A percentile compares a stretch with the other conserved stretches of the same genome.
Conservation (phyloP, 2,329 filamentous ascomycete genomes). For the Phymatotrichopsis omnivora region DNA sequence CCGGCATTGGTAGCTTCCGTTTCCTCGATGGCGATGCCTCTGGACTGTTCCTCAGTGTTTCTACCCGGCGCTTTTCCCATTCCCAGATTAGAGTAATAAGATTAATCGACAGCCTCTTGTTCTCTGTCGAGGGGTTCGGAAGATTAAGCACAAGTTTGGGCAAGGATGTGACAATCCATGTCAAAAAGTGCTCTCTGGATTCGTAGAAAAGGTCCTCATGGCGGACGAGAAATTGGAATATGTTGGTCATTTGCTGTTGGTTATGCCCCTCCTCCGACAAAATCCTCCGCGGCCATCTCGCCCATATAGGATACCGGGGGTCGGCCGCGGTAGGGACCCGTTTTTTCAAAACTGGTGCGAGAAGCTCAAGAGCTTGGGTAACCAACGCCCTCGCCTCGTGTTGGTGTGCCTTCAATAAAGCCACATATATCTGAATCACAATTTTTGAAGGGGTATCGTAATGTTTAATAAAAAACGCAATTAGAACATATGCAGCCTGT, state of each 20-base stretch:
- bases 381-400: constrained; percentile 88
- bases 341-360: constrained; percentile 88
- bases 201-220: constrained; percentile 94
- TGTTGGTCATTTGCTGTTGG: constrained; percentile 88
- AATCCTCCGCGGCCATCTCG: constrained; percentile 79
- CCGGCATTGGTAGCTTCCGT: constrained; percentile 46
- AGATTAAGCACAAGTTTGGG: constrained; percentile 70
- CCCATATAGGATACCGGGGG: constrained; percentile 71
- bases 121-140: constrained; percentile 78
- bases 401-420: constrained; percentile 82
- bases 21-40: constrained; percentile 67
- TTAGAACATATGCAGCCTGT: constrained; percentile 91
- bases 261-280: constrained; percentile 91
- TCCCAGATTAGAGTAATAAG: constrained; percentile 84
- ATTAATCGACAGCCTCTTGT: constrained; percentile 80
- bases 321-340: constrained; percentile 58
- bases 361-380: constrained; percentile 84
- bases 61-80: constrained; percentile 79
- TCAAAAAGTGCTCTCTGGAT: constrained; percentile 79
- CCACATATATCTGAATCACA: constrained; percentile 87
- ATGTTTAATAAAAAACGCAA: constrained; percentile 93
- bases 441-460: constrained; percentile 97
- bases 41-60: constrained; percentile 39
- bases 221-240: constrained; percentile 90
- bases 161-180: constrained; percentile 78